Base-by-base conservation (phyloP, 805 yeast genomes). In the Candida insectalens region DNA sequence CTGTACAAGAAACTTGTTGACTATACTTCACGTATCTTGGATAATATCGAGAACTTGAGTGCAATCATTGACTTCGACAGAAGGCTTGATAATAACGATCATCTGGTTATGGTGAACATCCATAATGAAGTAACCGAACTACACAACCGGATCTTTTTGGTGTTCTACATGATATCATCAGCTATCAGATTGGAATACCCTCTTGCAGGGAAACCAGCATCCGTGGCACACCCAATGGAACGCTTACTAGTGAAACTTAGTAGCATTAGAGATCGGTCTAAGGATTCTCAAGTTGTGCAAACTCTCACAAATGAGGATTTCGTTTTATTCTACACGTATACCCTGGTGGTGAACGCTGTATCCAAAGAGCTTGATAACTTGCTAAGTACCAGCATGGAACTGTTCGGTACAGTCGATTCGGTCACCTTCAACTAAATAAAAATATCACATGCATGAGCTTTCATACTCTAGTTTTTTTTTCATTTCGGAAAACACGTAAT, bases 171-270 rank as follows among this genome's bases (percentile, higher is more conserved):
- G 79, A 58, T 79, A 12, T 76, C 94, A 2, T 75, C 89, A 8
- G 81, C 94, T 0, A 63, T 83, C 60, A 69, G 74, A 28, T 59
- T 83, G 7, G 85, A 87, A 3, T 73, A 82, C 36, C 94, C 94
- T 2, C 50, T 83, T 17, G 94, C 94, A 0, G 71, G 69, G 17
- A 77, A 76, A 43, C 78, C 88, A 1, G 89, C 92, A 0, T 75
- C 83, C 0, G 78, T 85, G 0, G 82, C 72, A 28, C 82, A 78
- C 49, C 78, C 92, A 1, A 71, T 77, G 44, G 83, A 77, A 40
- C 55, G 87, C 22, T 63, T 83, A 61, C 62, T 83, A 41, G 69
- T 64, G 30, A 82, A 80, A 44, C 59, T 83, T 41, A 74, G 71
- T 39, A 75, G 72, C 38, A 70, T 77, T 14, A 57, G 92, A 33